Evolutionary conservation across 2,329 filamentous ascomycete species (phyloP).

Genomic region (Dryadomyces sulphureus): DNA sequence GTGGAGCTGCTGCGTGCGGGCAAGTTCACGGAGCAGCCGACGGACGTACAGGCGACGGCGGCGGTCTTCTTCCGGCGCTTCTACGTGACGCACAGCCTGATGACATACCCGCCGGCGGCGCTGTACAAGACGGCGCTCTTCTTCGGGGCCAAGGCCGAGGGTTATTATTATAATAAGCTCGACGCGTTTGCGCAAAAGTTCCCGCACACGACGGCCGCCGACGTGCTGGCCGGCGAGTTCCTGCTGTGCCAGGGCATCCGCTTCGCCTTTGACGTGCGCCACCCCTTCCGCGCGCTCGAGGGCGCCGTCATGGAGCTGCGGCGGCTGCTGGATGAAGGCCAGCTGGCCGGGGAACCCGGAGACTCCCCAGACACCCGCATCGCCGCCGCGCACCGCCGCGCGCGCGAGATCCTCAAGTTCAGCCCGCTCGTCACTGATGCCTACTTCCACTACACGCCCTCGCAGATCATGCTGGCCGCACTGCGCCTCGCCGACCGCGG

Average conservation of each 20-base stretch:
- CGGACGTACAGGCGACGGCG: slow-evolving; percentile 53
- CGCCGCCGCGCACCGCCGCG: slow-evolving; percentile 52
- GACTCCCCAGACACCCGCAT: slow-evolving; percentile 24
- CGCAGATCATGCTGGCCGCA: slow-evolving; percentile 82
- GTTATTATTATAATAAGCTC: slow-evolving; percentile 45
- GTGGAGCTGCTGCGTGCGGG: slow-evolving; percentile 42
- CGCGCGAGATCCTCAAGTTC: slow-evolving; percentile 60
- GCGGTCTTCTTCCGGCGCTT: slow-evolving; percentile 86
- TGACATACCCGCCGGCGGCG: slow-evolving; percentile 87
- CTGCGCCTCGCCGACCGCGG: slow-evolving; percentile 59
- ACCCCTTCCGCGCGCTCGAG: slow-evolving; percentile 78
- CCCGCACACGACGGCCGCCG: slow-evolving; percentile 57
- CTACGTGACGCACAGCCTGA: slow-evolving; percentile 87
- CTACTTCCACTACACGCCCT: slow-evolving; percentile 93
- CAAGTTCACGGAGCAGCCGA: slow-evolving; percentile 35
- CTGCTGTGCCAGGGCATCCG: slow-evolving; percentile 81
- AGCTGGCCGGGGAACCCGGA: neutral
- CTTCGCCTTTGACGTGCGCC: slow-evolving; percentile 85
- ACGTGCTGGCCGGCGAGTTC: slow-evolving; percentile 84
- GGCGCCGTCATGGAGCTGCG: slow-evolving; percentile 74
- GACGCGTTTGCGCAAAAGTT: slow-evolving; percentile 51
- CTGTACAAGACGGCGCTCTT: slow-evolving; percentile 85
- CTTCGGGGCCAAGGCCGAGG: slow-evolving; percentile 87
- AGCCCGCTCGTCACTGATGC: slow-evolving; percentile 78
- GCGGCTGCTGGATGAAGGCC: slow-evolving; percentile 42